Evolutionary conservation across 2,329 filamentous ascomycete genomes (phyloP).

Genomic region (Coniochaeta ligniaria): DNA sequence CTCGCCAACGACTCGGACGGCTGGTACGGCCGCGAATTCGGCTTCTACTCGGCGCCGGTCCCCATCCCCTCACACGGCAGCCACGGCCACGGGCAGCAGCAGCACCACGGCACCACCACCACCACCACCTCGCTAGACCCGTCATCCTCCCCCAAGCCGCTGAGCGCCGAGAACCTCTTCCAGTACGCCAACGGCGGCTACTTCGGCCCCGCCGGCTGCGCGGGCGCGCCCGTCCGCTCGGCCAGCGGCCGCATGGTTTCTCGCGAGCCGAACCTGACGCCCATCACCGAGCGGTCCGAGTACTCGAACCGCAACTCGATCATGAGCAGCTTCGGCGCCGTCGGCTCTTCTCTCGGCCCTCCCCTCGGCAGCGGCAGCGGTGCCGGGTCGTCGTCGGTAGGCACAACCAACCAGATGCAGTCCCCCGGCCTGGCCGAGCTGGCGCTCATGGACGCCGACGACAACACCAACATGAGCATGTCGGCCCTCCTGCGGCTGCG

Average conservation of each 20-base stretch:
- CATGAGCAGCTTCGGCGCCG: no score
- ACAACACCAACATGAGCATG: slow-evolving; percentile 62
- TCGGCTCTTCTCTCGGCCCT: no score
- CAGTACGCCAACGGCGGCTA: slow-evolving; percentile 77
- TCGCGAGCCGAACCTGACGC: slow-evolving; percentile 85
- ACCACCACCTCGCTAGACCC: slow-evolving; percentile 1
- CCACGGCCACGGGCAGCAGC: slow-evolving; percentile 33
- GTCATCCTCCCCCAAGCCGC: slow-evolving; percentile 5
- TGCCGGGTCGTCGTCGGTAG: no score
- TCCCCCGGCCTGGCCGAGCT: slow-evolving; percentile 74
- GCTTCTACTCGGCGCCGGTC: slow-evolving; percentile 71
- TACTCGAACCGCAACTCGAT: slow-evolving; percentile 93
- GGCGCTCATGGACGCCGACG: slow-evolving; percentile 55
- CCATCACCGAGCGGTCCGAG: slow-evolving; percentile 92
- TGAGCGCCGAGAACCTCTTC: slow-evolving; percentile 32
- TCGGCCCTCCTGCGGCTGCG: slow-evolving; percentile 66
- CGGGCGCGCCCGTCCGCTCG: slow-evolving; percentile 54
- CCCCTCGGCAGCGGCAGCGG: no score
- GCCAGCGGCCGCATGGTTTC: slow-evolving; percentile 68
- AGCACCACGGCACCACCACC: no score
- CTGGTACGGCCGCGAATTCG: slow-evolving; percentile 94
- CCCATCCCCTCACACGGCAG: slow-evolving; percentile 33
- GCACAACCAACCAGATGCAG: slow-evolving; percentile 42
- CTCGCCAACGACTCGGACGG: slow-evolving; percentile 88
- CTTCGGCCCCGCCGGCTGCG: slow-evolving; percentile 65